Base-by-base conservation (phyloP, 2,329 filamentous ascomycete genomes). In the Phoma sp. region DNA sequence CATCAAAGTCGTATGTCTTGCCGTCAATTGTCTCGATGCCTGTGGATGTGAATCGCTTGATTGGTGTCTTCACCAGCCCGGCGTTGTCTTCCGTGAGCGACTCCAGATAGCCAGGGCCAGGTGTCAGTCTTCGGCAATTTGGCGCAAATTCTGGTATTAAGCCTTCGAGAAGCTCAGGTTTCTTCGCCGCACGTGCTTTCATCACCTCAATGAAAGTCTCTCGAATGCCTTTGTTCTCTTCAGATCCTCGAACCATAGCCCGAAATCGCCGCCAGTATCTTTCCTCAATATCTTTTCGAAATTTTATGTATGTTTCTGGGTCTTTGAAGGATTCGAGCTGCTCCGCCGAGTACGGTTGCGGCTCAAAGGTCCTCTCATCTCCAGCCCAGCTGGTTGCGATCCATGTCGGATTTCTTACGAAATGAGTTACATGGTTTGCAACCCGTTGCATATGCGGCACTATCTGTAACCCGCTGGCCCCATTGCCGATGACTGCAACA, bases 401-500 rank as follows among this genome's bases (percentile, higher is more conserved):
- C 80, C 78, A 87, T 66, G 64, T 89, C 83, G 9, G 86, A 82
- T 22, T 71, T 83, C 86, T 74, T 83, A 87, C 58, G 85, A 83
- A 49, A 68, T 79, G 33, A 85, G 51, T 71, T 29, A 73, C 32
- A 71, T 79, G 6, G 79, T 46, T 78, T 78, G 71, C 60, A 83
- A 85, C 59, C 0, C 79, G 79, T 4, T 80, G 84, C 73, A 82
- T 80, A 36, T 83, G 84, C 50, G 89, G 86, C 1, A 82, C 79
- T 45, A 87, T 80, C 60, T 89, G 86, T 1, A 88, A 82, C 0
- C 86, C 86, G 0, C 83, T 83, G 0, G 86, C 83, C 5, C 86
- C 86, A 0, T 85, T 88, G 10, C 86, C 86, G 40, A 89, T 84
- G 48, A 89, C 80, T 7, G 82, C 86, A 41, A 84, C 79, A 8